Conservation (phyloP, 441 rosid species). For the Corymbia citriodora region DNA sequence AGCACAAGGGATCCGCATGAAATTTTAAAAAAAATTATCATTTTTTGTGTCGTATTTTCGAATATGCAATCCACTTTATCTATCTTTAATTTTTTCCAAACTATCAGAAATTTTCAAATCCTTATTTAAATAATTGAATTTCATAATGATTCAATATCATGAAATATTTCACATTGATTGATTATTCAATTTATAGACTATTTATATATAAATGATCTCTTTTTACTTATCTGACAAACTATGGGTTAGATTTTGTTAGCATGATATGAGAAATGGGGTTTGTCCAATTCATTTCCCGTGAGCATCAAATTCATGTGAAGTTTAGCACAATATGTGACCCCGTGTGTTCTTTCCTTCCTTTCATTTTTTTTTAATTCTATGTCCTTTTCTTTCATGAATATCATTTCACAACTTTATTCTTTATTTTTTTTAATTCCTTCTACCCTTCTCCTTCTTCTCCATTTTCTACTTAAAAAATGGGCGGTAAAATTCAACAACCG, state of each 20-base stretch:
- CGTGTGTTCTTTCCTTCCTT: background rate
- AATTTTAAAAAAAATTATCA: background rate
- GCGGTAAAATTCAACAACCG: background rate
- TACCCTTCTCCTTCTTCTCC: background rate
- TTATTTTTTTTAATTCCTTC: background rate
- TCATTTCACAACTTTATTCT: background rate
- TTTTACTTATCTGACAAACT: rapidly evolving
- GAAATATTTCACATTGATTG: rapidly evolving
- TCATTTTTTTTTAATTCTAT: background rate
- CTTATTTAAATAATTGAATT: background rate
- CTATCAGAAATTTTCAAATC: background rate
- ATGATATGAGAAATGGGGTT: rapidly evolving
- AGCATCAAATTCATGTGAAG: background rate
- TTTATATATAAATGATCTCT: background rate
- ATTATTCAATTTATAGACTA: rapidly evolving
- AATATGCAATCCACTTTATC: no score
- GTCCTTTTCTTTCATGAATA: background rate
- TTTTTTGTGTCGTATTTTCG: background rate
- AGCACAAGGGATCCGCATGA: background rate
- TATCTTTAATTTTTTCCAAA: no score
- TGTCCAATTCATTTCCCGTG: rapidly evolving
- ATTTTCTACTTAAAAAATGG: background rate
- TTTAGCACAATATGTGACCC: background rate
- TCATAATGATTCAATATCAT: rapidly evolving
- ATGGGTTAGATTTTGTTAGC: background rate